Percentiles rank a stretch among this genome's conserved stretches.
phyloP scores from a whole-genome alignment of 768 basidiomycete genomes.

The Dioszegia aurantiaca region DNA sequence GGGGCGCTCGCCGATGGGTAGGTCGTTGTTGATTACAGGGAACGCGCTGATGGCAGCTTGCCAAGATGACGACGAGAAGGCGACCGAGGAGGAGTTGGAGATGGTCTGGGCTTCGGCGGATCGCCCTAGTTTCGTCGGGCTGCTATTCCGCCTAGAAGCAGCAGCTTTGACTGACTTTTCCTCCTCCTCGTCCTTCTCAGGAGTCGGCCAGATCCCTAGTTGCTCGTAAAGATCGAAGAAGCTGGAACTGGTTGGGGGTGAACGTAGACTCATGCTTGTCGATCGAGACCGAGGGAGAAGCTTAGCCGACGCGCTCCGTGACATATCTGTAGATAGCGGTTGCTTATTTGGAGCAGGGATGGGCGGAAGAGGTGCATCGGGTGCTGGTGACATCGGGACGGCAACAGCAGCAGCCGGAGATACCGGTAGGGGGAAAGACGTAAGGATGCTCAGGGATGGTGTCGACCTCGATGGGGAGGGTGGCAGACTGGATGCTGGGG shows the following conservation, averaged over 20 bases:
- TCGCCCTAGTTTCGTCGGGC: not conserved
- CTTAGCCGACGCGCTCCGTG: constrained; percentile 6
- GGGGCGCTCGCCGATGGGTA: not conserved
- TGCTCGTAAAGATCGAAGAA: constrained; percentile 51
- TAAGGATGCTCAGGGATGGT: constrained; percentile 20
- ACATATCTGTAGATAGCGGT: constrained; percentile 26
- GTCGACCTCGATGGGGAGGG: constrained; percentile 19
- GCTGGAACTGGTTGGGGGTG: constrained; percentile 44
- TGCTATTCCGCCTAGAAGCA: constrained; percentile 6
- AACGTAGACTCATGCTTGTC: constrained; percentile 42
- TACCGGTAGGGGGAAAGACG: constrained; percentile 3
- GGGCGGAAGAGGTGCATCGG: constrained; percentile 6
- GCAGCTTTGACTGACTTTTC: not conserved
- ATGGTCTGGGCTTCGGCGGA: not conserved
- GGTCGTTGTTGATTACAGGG: constrained; percentile 24
- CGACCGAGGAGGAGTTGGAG: constrained; percentile 21
- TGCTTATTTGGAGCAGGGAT: constrained; percentile 22
- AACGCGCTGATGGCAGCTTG: constrained; percentile 38
- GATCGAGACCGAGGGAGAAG: constrained; percentile 41
- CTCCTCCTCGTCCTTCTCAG: constrained; percentile 23
- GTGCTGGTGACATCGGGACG: constrained; percentile 6
- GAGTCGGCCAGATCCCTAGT: constrained; percentile 47
- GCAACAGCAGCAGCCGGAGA: constrained; percentile 1
- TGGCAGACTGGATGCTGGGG: constrained; percentile 16
- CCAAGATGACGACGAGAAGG: constrained; percentile 36